Conservation (phyloP, 2,329 filamentous ascomycete species). For the Teratosphaeriaceae sp. region DNA sequence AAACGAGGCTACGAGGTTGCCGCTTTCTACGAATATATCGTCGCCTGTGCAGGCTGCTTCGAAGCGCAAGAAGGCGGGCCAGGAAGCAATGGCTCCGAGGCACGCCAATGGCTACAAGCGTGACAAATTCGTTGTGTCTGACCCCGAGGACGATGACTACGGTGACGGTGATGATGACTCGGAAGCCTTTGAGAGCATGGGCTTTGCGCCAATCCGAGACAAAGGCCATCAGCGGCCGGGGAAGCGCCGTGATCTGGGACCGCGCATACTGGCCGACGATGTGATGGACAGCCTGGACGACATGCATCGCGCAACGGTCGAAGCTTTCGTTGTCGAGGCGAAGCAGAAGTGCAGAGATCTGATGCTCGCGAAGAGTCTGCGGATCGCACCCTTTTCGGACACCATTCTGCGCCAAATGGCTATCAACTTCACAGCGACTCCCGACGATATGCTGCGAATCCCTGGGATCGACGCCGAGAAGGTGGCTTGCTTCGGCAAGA, state of each 20-base stretch:
- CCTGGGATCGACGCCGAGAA: slow-evolving; percentile 56
- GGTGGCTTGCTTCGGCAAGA: slow-evolving; percentile 54
- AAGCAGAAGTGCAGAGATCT: slow-evolving; percentile 55
- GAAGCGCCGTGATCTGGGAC: slow-evolving; percentile 39
- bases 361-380: slow-evolving; percentile 52
- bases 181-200: slow-evolving; percentile 23
- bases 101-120: slow-evolving; percentile 30
- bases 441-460: slow-evolving; percentile 58
- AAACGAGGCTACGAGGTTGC: slow-evolving; percentile 36
- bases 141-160: slow-evolving; percentile 26
- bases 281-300: slow-evolving; percentile 50
- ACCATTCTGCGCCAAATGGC: slow-evolving; percentile 66
- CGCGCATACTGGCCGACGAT: slow-evolving; percentile 53
- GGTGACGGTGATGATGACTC: slow-evolving; percentile 42
- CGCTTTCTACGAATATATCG: slow-evolving; percentile 60
- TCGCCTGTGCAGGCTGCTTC: slow-evolving; percentile 51
- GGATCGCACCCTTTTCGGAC: slow-evolving; percentile 59
- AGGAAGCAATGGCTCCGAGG: slow-evolving; percentile 22
- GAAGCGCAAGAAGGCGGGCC: slow-evolving; percentile 27
- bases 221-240: slow-evolving; percentile 33
- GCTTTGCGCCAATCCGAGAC: slow-evolving; percentile 39
- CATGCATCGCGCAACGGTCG: slow-evolving; percentile 57
- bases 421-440: slow-evolving; percentile 57
- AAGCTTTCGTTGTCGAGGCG: slow-evolving; percentile 58
- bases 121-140: slow-evolving; percentile 31